Evolutionary conservation across 2,329 filamentous ascomycete genomes (phyloP).

Genomic region (Tolypocladium cylindrosporum): DNA sequence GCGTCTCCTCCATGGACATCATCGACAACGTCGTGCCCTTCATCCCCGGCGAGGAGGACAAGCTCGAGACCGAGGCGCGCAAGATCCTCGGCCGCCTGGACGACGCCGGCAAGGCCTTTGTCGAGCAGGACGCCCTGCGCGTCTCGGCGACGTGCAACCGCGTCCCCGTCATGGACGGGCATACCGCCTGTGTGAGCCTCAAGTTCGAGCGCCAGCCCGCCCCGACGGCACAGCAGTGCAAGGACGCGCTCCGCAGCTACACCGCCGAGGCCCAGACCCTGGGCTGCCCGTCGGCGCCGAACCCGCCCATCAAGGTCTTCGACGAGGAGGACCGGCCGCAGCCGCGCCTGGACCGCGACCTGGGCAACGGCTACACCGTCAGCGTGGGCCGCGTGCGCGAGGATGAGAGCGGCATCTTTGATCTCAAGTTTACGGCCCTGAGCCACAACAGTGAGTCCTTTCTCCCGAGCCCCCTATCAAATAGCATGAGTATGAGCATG

Average conservation of each 20-base stretch:
- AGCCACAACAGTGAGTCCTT: slow-evolving; percentile 60
- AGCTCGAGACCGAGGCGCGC: slow-evolving; percentile 86
- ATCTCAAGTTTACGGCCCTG: slow-evolving; percentile 87
- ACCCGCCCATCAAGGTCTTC: slow-evolving; percentile 74
- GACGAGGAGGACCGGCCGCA: slow-evolving; percentile 87
- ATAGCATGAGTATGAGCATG: no score
- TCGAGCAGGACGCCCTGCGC: slow-evolving; percentile 62
- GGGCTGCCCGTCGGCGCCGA: slow-evolving; percentile 79
- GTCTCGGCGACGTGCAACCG: slow-evolving; percentile 87
- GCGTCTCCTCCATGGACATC: slow-evolving; percentile 89
- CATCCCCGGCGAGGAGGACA: slow-evolving; percentile 91
- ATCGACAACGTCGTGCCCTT: slow-evolving; percentile 93
- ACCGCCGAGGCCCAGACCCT: slow-evolving; percentile 71
- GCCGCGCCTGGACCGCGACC: slow-evolving; percentile 79
- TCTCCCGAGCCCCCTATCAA: neutral
- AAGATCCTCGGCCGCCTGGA: slow-evolving; percentile 84
- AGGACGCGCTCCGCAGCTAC: slow-evolving; percentile 70
- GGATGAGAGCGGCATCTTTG: slow-evolving; percentile 82
- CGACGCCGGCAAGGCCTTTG: slow-evolving; percentile 60
- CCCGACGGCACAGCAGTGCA: slow-evolving; percentile 67
- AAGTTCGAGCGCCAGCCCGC: slow-evolving; percentile 66
- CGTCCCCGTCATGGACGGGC: slow-evolving; percentile 89
- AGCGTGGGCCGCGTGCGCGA: slow-evolving; percentile 81
- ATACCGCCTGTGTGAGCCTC: slow-evolving; percentile 88
- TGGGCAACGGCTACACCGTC: slow-evolving; percentile 78